Base-by-base conservation (phyloP, 192 early-diverging fungal species). In the Dissophora ornata region DNA sequence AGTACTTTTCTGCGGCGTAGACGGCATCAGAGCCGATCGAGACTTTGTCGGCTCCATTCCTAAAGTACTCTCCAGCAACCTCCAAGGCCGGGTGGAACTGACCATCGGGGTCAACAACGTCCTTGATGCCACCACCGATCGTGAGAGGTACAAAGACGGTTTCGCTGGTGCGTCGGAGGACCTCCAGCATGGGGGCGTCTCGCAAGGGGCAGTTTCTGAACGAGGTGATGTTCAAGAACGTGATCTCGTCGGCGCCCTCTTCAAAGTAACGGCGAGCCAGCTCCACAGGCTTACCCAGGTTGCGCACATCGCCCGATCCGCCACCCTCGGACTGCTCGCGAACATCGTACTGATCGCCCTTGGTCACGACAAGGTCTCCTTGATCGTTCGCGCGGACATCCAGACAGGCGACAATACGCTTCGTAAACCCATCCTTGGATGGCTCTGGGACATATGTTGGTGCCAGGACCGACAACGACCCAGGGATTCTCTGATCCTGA, bases 11-110 rank as follows among this genome's bases (percentile, higher is more conserved):
- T 5, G 95, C 94, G 3, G 95, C 94, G 79, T 96, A 98, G 7
- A 99, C 98, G n/a, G 98, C 98, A 82, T 99, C 98, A 52, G 94
- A 95, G 25, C 98, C 98, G 71, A 99, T 99, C 18, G 96, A 97
- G 8, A 99, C 96, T 81, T 99, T 99, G 82, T 99, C 98, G 3
- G 98, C 98, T 6, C 98, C 98, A 16, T 94, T 97, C 18, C 98
- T 86, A 85, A 99, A 99, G 78, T 99, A 99, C 80, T 94, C 95
- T 34, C 95, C 95, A 5, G 96, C 98, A n/a, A 99, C 98, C n/a
- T 97, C 89, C 12, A 98, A 84, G 0, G 98, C 98, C 0, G 96
- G 83, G 79, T 90, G 90, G 28, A 87, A 49, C 21, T 84, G 75
- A 15, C 94, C 95, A 65, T 93, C 91, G 29, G 96, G 95, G 49